Evolutionary conservation across 768 basidiomycete species (phyloP).

Genomic region (Lentinula detonsa): DNA sequence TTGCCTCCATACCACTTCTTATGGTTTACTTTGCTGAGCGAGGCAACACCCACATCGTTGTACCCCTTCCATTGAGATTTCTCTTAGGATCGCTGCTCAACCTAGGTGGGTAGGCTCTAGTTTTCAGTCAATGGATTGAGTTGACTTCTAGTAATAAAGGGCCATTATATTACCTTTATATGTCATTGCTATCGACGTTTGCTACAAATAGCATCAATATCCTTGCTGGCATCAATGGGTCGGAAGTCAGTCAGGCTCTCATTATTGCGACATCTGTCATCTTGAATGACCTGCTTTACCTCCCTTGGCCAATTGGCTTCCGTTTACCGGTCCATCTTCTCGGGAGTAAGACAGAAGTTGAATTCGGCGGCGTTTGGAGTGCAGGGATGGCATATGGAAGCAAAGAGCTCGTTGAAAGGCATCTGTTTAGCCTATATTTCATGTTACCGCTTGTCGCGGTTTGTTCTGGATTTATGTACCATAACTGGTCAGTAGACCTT

Average conservation of each 20-base stretch:
- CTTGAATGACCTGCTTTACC: constrained; percentile 87
- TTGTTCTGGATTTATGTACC: constrained; percentile 85
- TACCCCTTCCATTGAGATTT: constrained; percentile 75
- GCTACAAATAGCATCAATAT: constrained; percentile 99
- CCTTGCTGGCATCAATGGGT: constrained; percentile 94
- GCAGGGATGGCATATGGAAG: constrained; percentile 86
- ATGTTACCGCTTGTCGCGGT: constrained; percentile 94
- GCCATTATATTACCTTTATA: constrained; percentile 93
- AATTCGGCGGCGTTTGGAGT: constrained; percentile 73
- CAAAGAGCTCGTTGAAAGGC: constrained; percentile 81
- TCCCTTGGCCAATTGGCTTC: constrained; percentile 83
- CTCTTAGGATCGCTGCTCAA: constrained; percentile 78
- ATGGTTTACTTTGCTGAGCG: constrained; percentile 96
- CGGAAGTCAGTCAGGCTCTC: constrained; percentile 90
- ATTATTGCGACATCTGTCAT: constrained; percentile 89
- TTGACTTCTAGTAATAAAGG: constrained; percentile 38
- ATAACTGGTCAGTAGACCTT: constrained; percentile 74
- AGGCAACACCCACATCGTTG: constrained; percentile 90
- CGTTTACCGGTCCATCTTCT: constrained; percentile 66
- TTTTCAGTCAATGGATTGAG: not conserved
- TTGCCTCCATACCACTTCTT: constrained; percentile 90
- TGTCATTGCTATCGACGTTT: constrained; percentile 93
- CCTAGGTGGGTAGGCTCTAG: constrained; percentile 50
- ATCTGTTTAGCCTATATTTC: constrained; percentile 95
- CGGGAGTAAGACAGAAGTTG: constrained; percentile 59